Evolutionary conservation across 2,329 filamentous ascomycete genomes (phyloP).

Genomic region (Aspergillus udagawae): DNA sequence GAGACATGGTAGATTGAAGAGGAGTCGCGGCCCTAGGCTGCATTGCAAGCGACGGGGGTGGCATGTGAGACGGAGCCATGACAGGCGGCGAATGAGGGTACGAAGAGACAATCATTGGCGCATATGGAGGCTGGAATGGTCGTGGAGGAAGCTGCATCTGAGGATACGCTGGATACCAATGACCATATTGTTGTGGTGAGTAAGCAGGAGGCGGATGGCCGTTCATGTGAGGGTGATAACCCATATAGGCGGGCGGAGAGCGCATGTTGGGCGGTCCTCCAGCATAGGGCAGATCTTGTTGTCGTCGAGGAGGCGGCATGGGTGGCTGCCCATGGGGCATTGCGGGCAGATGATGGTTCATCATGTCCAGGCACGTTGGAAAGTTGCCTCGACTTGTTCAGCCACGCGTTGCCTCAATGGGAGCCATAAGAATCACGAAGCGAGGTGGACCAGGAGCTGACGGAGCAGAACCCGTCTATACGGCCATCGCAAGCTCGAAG

Average conservation of each 20-base stretch:
- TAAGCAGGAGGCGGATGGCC: slow-evolving; percentile 46
- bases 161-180: slow-evolving; percentile 44
- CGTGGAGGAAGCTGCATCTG: slow-evolving; percentile 41
- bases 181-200: slow-evolving; percentile 43
- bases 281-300: slow-evolving; percentile 44
- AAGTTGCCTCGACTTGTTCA: slow-evolving; percentile 32
- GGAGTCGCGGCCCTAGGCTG: slow-evolving; percentile 37
- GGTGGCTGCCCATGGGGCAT: slow-evolving; percentile 49
- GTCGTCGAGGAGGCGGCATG: slow-evolving; percentile 46
- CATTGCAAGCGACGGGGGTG: slow-evolving; percentile 31
- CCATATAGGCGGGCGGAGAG: slow-evolving; percentile 58
- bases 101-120: slow-evolving; percentile 42
- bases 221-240: slow-evolving; percentile 55
- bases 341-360: slow-evolving; percentile 43
- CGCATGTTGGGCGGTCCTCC: slow-evolving; percentile 49
- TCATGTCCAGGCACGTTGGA: slow-evolving; percentile 34
- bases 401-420: slow-evolving; percentile 38
- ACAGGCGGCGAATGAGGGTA: slow-evolving; percentile 41
- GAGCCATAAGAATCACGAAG: slow-evolving; percentile 35
- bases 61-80: slow-evolving; percentile 35
- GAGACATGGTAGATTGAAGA: slow-evolving; percentile 35
- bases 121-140: slow-evolving; percentile 38
- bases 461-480: slow-evolving; percentile 24
- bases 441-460: slow-evolving; percentile 17
- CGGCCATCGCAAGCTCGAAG: slow-evolving; percentile 33